phyloP scores from a whole-genome alignment of 306 rosid species.

The Gleditsia sinensis region DNA sequence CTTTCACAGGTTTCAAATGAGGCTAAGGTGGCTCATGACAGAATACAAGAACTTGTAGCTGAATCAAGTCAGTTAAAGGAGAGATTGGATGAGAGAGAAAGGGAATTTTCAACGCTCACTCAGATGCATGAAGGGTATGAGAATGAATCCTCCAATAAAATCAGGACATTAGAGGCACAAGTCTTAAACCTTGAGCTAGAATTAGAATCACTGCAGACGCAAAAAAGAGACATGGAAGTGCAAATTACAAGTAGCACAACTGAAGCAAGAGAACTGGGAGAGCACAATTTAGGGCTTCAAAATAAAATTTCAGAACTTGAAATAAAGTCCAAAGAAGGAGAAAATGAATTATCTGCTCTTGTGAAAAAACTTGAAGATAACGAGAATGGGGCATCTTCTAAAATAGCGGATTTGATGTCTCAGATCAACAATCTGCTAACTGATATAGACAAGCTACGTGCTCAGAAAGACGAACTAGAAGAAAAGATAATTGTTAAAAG shows the following conservation, averaged over 20 bases:
- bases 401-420: conserved; percentile 56
- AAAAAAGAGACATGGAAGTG: conserved; percentile 51
- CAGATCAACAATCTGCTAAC: conserved; percentile 56
- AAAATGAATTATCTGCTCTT: conserved; percentile 53
- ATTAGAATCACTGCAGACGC: conserved; percentile 49
- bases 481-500: conserved; percentile 49
- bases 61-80: conserved; percentile 57
- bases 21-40: conserved; percentile 52
- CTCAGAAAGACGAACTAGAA: conserved; percentile 63
- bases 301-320: conserved; percentile 58
- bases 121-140: conserved; percentile 53
- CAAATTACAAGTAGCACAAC: conserved; percentile 47
- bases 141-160: conserved; percentile 48
- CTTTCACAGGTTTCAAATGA: conserved; percentile 54
- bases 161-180: conserved; percentile 50
- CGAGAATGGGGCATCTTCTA: conserved; percentile 50
- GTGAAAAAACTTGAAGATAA: conserved; percentile 58
- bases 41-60: conserved; percentile 51
- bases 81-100: conserved; percentile 52
- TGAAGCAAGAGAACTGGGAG: conserved; percentile 56
- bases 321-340: conserved; percentile 54
- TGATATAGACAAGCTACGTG: conserved; percentile 46
- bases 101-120: conserved; percentile 56
- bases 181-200: conserved; percentile 49
- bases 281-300: conserved; percentile 44